These are phyloP conservation scores for Curvularia lunata DNA, from an alignment of 2,329 filamentous ascomycete species.

Conservation along the genomic window DNA sequence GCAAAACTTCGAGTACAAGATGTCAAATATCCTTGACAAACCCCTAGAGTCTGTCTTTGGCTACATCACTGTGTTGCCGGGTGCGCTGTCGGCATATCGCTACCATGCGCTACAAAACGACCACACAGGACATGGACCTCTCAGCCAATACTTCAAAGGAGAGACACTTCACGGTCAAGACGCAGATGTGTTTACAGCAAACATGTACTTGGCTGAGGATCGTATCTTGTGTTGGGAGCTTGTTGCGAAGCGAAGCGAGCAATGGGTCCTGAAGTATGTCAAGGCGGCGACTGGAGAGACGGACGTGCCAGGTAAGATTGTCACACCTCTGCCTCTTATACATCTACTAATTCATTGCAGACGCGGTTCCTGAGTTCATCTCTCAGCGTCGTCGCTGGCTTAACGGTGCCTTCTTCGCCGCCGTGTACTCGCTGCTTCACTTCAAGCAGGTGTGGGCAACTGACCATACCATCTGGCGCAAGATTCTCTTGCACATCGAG, in stretches of 20 bases:
- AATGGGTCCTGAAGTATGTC: conserved; percentile 98
- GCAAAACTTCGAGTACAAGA: conserved; percentile 99
- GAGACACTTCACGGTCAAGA: conserved; percentile 96
- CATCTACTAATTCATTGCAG: conserved; percentile 52
- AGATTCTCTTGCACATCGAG: conserved; percentile 90
- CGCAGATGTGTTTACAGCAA: conserved; percentile 95
- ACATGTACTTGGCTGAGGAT: conserved; percentile 92
- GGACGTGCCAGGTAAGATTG: conserved; percentile 83
- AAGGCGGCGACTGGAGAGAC: conserved; percentile 97
- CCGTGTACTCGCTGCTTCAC: conserved; percentile 95
- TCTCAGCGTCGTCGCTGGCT: conserved; percentile 96
- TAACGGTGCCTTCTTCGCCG: conserved; percentile 98
- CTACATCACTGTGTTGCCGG: conserved; percentile 95
- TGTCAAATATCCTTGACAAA: conserved; percentile 99
- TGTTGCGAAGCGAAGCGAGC: conserved; percentile 90
- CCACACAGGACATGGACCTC: conserved; percentile 88
- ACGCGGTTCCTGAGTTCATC: conserved; percentile 93
- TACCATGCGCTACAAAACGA: conserved; percentile 98
- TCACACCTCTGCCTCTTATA: background rate
- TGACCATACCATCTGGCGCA: conserved; percentile 87
- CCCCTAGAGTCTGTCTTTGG: conserved; percentile 96
- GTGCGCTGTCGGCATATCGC: conserved; percentile 91
- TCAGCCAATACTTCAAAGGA: conserved; percentile 99
- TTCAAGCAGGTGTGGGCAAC: conserved; percentile 92
- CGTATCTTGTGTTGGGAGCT: conserved; percentile 93